Evolutionary conservation across 1,284 basidiomycete species (phyloP).

Genomic region (Leccinum ponderosum): DNA sequence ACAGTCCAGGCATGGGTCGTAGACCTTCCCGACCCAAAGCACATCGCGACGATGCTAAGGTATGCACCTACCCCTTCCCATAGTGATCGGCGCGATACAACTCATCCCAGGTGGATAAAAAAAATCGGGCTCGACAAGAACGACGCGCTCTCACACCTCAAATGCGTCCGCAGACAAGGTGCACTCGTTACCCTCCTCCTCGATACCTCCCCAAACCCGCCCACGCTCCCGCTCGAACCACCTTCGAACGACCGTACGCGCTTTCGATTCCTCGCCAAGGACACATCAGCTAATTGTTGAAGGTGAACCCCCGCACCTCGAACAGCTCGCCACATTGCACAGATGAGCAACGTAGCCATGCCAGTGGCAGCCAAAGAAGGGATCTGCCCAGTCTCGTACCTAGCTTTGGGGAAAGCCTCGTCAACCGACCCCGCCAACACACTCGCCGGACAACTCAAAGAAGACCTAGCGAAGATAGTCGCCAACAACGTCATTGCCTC

Average conservation of each 20-base stretch:
- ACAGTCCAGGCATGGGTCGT: slow-evolving; percentile 75
- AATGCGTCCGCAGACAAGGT: slow-evolving; percentile 66
- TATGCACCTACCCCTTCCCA: slow-evolving; percentile 27
- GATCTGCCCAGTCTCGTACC: no score
- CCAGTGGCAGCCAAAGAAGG: no score
- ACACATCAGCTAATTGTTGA: no score
- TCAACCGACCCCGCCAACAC: no score
- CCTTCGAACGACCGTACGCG: slow-evolving; percentile 51
- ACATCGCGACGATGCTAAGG: slow-evolving; percentile 68
- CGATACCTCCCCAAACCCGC: slow-evolving; percentile 38
- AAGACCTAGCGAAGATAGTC: no score
- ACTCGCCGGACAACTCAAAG: no score
- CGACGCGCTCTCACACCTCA: slow-evolving; percentile 70
- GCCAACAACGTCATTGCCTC: no score
- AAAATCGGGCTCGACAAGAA: slow-evolving; percentile 54
- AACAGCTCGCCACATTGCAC: no score
- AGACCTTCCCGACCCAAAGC: slow-evolving; percentile 71
- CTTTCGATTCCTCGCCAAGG: slow-evolving; percentile 60
- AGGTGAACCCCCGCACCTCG: no score
- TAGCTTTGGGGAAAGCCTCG: no score
- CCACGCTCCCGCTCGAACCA: slow-evolving; percentile 40
- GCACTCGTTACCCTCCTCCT: slow-evolving; percentile 50
- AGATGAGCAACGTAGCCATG: no score
- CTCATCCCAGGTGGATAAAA: slow-evolving; percentile 61
- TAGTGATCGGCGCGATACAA: slow-evolving; percentile 4